Base-by-base conservation (phyloP, 2,329 filamentous ascomycete genomes). In the Sporothrix curviconia region DNA sequence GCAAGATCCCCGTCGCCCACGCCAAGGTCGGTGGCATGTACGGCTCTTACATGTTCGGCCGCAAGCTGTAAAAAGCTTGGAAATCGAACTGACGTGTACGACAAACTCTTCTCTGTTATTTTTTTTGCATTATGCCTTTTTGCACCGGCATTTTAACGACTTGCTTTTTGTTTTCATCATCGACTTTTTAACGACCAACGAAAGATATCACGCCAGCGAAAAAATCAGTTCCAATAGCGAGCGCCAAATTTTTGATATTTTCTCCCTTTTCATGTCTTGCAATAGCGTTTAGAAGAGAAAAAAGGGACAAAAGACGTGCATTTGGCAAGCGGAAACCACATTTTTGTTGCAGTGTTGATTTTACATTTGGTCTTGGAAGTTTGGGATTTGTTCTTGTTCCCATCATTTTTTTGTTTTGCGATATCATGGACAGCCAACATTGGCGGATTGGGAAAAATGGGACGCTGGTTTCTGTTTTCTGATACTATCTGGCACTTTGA, bases 11-110 rank as follows among this genome's bases (percentile, higher is more conserved):
- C n/a, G 86, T 97, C 64, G 90, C 89, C 25, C 83, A 85, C 67
- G 90, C 92, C 55, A 92, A 97, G 70, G 88, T 97, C 25, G 94
- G 96, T 65, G 90, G 90, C 61, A 95, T 95, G 68, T 96, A 97
- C 68, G 94, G 94, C 22, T 80, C 76, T 24, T 84, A 80, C 66
- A 84, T 84, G 81, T 84, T 84, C 71, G 80, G 80, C 66, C 73
- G 80, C 63, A 78, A 79, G 66, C 69, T 84, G 57, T 84, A 70
- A 74, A 32, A 6, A 32, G 14, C 4, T 15, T 15, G 19, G 5
- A 7, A 15, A 28, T 42, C 39, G 55, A 52, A 42, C 58, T 36
- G 11, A 30, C 28, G 46, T 59, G 57, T 43, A 39, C 40, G 60
- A 56, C 37, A 49, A 28, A 22, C 50, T 43, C 14, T 57, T 40